A percentile compares a stretch with the other conserved stretches of the same genome.
These are phyloP conservation scores for Microsporum ferrugineum DNA, from an alignment of 2,329 filamentous ascomycete species.

Conservation along the genomic window DNA sequence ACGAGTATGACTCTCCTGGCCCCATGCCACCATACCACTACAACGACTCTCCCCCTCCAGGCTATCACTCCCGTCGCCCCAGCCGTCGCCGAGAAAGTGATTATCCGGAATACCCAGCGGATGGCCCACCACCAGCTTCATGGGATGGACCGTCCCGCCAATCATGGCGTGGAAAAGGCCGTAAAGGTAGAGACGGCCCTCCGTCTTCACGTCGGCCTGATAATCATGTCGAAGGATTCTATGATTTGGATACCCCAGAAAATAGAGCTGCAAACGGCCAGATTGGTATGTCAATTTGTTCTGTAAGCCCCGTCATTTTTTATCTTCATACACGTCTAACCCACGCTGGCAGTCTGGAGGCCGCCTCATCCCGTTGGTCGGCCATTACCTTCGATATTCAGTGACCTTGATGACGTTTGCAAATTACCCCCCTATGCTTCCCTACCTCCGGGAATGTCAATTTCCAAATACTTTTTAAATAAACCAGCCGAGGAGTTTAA, in stretches of 20 bases:
- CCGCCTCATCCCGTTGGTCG: slow-evolving; percentile 17
- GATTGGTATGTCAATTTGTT: slow-evolving; percentile 12
- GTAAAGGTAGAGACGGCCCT: background rate
- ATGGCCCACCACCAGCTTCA: slow-evolving; percentile 7
- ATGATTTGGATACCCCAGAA: slow-evolving; percentile 11
- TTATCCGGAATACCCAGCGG: slow-evolving; percentile 7
- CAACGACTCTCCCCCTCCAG: slow-evolving; percentile 9
- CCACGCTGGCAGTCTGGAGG: slow-evolving; percentile 12
- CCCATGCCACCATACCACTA: slow-evolving; percentile 10
- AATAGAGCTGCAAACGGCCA: slow-evolving; percentile 7
- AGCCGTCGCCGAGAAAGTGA: slow-evolving; percentile 3
- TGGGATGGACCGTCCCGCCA: slow-evolving; percentile 5
- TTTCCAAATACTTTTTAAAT: slow-evolving; percentile 40
- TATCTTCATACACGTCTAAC: background rate
- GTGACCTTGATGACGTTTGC: slow-evolving; percentile 19
- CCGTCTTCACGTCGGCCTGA: background rate
- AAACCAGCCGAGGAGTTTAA: slow-evolving; percentile 35
- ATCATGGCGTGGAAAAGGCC: background rate
- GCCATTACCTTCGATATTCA: slow-evolving; percentile 20
- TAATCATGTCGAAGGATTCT: slow-evolving; percentile 3
- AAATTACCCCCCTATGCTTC: slow-evolving; percentile 16
- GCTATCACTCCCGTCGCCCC: slow-evolving; percentile 12
- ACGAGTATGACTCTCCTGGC: slow-evolving; percentile 8
- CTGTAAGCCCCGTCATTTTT: background rate
- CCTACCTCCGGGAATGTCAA: slow-evolving; percentile 30